Evolutionary conservation across 306 rosid species (phyloP).

Genomic region (Vigna trinervia): DNA sequence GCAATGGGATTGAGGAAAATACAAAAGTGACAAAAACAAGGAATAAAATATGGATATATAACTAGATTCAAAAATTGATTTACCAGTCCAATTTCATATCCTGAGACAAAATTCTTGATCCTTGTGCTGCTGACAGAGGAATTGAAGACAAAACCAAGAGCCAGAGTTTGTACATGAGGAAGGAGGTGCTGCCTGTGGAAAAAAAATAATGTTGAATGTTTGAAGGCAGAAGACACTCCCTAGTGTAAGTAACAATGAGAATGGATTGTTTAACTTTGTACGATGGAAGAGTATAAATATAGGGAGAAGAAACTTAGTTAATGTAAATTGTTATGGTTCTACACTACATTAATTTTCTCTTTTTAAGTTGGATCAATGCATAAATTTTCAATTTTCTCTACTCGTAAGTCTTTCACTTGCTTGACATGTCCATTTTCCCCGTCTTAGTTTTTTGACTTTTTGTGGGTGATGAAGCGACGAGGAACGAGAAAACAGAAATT

Average conservation of each 20-base stretch:
- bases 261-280: constrained; percentile 35
- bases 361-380: not conserved
- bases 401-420: too few relatives aligned
- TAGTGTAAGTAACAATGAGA: constrained; percentile 45
- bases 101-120: constrained; percentile 48
- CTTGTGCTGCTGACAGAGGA: constrained; percentile 45
- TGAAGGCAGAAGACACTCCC: constrained; percentile 50
- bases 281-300: constrained; percentile 19
- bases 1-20: constrained; percentile 54
- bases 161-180: constrained; percentile 39
- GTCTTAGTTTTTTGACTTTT: too few relatives aligned
- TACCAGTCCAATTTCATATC: constrained; percentile 43
- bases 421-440: too few relatives aligned
- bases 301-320: constrained; percentile 23
- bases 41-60: constrained; percentile 39
- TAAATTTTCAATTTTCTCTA: not conserved
- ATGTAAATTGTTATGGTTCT: not conserved
- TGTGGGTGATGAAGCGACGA: too few relatives aligned
- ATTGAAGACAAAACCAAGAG: constrained; percentile 47
- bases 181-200: constrained; percentile 34
- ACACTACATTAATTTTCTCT: not conserved
- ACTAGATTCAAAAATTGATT: constrained; percentile 58
- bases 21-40: constrained; percentile 44
- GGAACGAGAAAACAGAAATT: too few relatives aligned
- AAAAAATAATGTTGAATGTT: constrained; percentile 47